A percentile compares a stretch with the other conserved stretches of the same genome.
Evolutionary conservation across 495 filamentous ascomycete genomes (phyloP).

Genomic region (Eremomyces bilateralis): DNA sequence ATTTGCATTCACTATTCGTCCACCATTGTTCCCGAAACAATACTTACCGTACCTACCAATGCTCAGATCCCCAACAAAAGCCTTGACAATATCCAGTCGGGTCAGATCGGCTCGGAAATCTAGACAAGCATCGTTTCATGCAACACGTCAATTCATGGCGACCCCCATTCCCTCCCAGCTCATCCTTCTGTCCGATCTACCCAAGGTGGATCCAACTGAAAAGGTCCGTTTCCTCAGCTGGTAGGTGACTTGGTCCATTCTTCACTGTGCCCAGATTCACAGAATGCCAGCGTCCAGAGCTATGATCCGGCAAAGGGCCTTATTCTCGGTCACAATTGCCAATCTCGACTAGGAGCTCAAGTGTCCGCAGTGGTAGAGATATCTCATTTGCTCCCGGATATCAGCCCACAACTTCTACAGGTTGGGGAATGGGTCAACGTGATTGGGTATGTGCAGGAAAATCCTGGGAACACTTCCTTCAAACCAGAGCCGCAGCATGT

Average conservation of each 20-base stretch:
- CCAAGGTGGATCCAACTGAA: conserved; percentile 28
- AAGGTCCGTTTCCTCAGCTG: conserved; percentile 89
- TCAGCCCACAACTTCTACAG: conserved; percentile 37
- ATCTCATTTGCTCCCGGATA: conserved; percentile 38
- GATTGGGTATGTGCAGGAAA: conserved; percentile 45
- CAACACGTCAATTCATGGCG: conserved; percentile 16
- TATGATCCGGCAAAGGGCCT: conserved; percentile 44
- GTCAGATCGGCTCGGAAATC: not conserved
- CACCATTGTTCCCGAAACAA: not conserved
- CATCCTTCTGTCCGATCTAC: conserved; percentile 44
- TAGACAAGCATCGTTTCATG: not conserved
- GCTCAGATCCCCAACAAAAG: not conserved
- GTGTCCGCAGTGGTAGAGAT: conserved; percentile 42
- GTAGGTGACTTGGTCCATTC: conserved; percentile 28
- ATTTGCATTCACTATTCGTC: not conserved
- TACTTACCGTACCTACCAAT: not conserved
- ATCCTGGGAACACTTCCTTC: conserved; percentile 1
- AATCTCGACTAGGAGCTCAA: conserved; percentile 23
- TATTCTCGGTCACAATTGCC: conserved; percentile 38
- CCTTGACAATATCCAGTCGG: not conserved
- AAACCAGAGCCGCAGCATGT: no score
- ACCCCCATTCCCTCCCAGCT: conserved; percentile 42
- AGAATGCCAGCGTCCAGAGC: conserved; percentile 33
- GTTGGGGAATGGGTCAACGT: conserved; percentile 84
- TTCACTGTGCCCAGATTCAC: conserved; percentile 17